Conservation (phyloP, 2,329 filamentous ascomycete genomes). For the Ceratocystis cubensis region DNA sequence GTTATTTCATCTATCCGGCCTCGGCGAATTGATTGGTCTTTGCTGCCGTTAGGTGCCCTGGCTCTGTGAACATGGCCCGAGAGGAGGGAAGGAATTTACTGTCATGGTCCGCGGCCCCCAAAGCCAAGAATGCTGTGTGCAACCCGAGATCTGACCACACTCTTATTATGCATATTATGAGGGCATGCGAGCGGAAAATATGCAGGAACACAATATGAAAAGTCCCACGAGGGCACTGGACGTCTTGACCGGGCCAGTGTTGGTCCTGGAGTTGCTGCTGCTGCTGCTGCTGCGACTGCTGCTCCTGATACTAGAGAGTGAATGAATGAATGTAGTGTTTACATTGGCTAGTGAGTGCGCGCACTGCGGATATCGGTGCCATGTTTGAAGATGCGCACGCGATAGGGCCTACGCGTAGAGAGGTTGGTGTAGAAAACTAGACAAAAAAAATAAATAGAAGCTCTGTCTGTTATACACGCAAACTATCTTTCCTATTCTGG, state of each 20-base stretch:
- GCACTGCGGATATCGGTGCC: no score
- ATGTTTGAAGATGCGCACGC: no score
- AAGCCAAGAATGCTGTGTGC: not conserved
- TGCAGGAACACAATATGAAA: slow-evolving; percentile 1
- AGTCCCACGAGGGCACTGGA: not conserved
- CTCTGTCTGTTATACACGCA: not conserved
- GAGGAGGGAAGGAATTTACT: not conserved
- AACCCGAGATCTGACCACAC: not conserved
- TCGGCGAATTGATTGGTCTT: not conserved
- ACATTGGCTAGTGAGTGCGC: no score
- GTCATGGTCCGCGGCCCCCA: not conserved
- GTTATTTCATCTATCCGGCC: not conserved
- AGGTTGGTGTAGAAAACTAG: no score
- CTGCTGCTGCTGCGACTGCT: no score
- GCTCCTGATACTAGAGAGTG: no score
- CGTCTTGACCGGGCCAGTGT: no score
- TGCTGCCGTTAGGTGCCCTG: not conserved
- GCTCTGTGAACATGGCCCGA: not conserved
- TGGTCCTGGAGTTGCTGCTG: no score
- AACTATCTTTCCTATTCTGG: not conserved
- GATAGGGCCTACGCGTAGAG: no score
- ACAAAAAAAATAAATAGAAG: not conserved
- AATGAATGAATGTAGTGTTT: no score
- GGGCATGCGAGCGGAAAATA: not conserved
- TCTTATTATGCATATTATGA: not conserved